A percentile compares a stretch with the other conserved stretches of the same genome.
Conservation (phyloP, 306 rosid genomes). For the Geum urbanum region DNA sequence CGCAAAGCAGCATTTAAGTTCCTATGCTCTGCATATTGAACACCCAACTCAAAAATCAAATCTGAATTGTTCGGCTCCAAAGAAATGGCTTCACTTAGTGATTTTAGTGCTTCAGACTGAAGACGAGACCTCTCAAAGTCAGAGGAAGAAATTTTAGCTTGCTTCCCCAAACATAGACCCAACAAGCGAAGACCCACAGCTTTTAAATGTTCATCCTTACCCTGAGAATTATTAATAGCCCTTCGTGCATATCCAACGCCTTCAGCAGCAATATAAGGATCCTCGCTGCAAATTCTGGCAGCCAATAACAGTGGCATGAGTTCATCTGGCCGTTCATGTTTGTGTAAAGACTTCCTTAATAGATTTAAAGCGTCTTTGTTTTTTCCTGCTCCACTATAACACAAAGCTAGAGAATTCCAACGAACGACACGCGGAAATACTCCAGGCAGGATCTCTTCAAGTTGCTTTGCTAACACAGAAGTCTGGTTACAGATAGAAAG, state of each 20-base stretch:
- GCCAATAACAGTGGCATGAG: constrained; percentile 66
- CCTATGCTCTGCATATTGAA: constrained; percentile 69
- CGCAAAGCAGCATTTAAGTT: constrained; percentile 72
- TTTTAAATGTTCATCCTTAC: constrained; percentile 60
- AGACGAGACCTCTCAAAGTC: constrained; percentile 52
- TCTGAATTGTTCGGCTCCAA: constrained; percentile 51
- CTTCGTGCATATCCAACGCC: constrained; percentile 70
- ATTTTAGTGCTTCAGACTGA: constrained; percentile 54
- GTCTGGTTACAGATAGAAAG: constrained; percentile 83
- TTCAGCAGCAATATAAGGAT: constrained; percentile 67
- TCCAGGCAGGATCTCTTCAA: constrained; percentile 89
- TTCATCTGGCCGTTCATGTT: constrained; percentile 79
- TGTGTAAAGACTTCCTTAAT: constrained; percentile 76
- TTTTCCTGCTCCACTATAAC: constrained; percentile 74
- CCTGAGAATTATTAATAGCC: constrained; percentile 47
- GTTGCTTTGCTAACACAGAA: constrained; percentile 62
- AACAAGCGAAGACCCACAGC: constrained; percentile 69
- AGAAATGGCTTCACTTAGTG: constrained; percentile 43
- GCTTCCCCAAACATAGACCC: constrained; percentile 81
- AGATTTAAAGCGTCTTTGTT: constrained; percentile 59
- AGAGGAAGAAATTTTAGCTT: constrained; percentile 59
- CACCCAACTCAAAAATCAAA: constrained; percentile 73
- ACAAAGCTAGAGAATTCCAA: constrained; percentile 86
- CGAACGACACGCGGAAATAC: constrained; percentile 77
- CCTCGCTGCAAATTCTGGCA: constrained; percentile 77